Percentiles rank a stretch among this genome's conserved stretches.
Conservation (phyloP, 805 yeast species). For the Suhomyces sp. region DNA sequence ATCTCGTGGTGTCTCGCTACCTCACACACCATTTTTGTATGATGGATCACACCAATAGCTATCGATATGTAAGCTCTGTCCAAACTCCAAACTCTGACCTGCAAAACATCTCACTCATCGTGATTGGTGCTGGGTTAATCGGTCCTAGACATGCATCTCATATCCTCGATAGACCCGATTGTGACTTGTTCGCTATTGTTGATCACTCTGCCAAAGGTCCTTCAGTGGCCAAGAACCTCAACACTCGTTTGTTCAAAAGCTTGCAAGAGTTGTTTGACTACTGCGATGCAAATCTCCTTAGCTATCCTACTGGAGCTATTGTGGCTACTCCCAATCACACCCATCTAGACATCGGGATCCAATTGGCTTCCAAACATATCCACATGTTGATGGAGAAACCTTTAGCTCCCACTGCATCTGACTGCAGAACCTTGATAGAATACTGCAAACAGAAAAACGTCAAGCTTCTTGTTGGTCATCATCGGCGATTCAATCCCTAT, state of each 20-base stretch:
- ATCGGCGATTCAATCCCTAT: slow-evolving; percentile 39
- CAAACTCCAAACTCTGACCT: background rate
- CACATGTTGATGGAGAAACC: slow-evolving; percentile 39
- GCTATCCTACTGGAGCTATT: slow-evolving; percentile 36
- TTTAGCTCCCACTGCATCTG: slow-evolving; percentile 27
- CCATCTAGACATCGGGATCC: slow-evolving; percentile 29
- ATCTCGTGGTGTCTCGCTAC: background rate
- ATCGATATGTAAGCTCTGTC: background rate
- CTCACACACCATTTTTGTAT: background rate
- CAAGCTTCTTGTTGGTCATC: slow-evolving; percentile 37
- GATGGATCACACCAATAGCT: background rate
- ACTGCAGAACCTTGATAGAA: slow-evolving; percentile 27
- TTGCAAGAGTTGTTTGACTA: slow-evolving; percentile 25
- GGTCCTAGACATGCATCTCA: slow-evolving; percentile 43
- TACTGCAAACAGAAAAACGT: slow-evolving; percentile 21
- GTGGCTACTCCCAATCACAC: slow-evolving; percentile 41
- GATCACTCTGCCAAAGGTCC: slow-evolving; percentile 34
- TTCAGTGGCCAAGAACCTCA: slow-evolving; percentile 24
- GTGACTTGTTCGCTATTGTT: slow-evolving; percentile 31
- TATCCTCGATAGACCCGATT: slow-evolving; percentile 20
- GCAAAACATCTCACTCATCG: slow-evolving; percentile 19
- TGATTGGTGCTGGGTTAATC: slow-evolving; percentile 39
- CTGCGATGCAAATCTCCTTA: slow-evolving; percentile 17
- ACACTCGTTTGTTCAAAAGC: slow-evolving; percentile 21
- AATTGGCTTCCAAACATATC: slow-evolving; percentile 31